These are phyloP conservation scores for Colletotrichum trifolii DNA, from an alignment of 2,329 filamentous ascomycete species.

Conservation along the genomic window DNA sequence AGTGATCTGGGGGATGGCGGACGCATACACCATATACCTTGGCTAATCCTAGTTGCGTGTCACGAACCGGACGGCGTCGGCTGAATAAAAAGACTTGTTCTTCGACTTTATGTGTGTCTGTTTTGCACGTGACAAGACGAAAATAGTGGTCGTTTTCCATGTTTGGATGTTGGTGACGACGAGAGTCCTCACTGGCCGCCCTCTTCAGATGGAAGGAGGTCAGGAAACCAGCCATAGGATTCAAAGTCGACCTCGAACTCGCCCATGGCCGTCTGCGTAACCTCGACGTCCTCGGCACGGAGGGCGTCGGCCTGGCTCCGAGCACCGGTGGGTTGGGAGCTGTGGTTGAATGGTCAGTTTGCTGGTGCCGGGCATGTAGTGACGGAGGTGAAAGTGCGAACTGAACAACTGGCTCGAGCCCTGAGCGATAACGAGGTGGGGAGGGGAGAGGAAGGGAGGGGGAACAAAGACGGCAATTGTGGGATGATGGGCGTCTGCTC, in stretches of 20 bases:
- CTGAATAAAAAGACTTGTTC: conserved; percentile 27
- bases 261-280: conserved; percentile 60
- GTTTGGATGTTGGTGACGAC: not conserved
- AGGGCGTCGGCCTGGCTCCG: conserved; percentile 63
- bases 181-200: conserved; percentile 15
- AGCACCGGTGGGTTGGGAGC: conserved; percentile 60
- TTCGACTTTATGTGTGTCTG: not conserved
- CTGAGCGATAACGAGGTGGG: not conserved
- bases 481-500: conserved; percentile 3
- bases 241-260: conserved; percentile 63
- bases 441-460: not conserved
- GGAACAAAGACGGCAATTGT: not conserved
- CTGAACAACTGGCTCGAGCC: no score
- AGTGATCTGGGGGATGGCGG: conserved; percentile 1
- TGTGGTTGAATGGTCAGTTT: conserved; percentile 37
- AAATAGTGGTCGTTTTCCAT: not conserved
- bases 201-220: conserved; percentile 58
- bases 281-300: conserved; percentile 62
- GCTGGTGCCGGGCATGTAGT: not conserved
- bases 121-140: not conserved
- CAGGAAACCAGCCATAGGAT: conserved; percentile 68
- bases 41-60: conserved; percentile 29
- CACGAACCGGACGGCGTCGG: conserved; percentile 10
- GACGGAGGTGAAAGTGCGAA: no score
- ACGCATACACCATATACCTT: conserved; percentile 24